Base-by-base conservation (phyloP, 768 basidiomycete genomes). In the Lentinula lateritia region DNA sequence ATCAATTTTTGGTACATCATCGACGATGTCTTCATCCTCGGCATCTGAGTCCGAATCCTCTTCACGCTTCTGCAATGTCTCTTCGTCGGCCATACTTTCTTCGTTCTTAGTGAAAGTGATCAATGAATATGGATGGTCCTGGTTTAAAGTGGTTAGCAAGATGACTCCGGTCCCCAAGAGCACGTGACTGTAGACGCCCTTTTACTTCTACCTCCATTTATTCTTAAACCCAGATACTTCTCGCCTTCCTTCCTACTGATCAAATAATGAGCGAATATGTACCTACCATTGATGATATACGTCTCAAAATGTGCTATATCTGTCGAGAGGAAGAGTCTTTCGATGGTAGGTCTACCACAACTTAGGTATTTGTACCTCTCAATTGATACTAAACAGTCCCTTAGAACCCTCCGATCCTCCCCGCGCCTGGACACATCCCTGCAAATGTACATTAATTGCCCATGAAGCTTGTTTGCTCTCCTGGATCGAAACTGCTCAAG, bases 401-500 rank as follows among this genome's bases (percentile, higher is more conserved):
- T 76, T 75, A 48, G 79, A 78, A 46, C 72, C 77, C 32, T 60
- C 59, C 9, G 38, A 60, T 10, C 82, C 83, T 6, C 81, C 83
- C 12, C 75, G 80, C 39, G 70, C 75, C 58, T 93, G 91, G 90
- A 86, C 85, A 0, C 91, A 93, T 66, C 91, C 91, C 2, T 93
- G 91, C 71, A 84, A 75, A 52, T 93, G 91, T 68, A 91, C 91
- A 0, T 80, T 93, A 42, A 76, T 93, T 43, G 91, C 91, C 2
- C 91, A 92, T 71, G 89, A 92, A 69, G 74, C 83, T 0, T 93
- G 91, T 73, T 82, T 93, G 15, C 79, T 92, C 36, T 83, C 85
- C 64, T 93, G 91, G 91, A 90, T 93, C 42, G 82, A 85, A 62
- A 79, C 87, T 16, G 83, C 89, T 3, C 87, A 92, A 65, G 76